phyloP scores from a whole-genome alignment of 1,284 basidiomycete genomes.

The Puccinia triticina region DNA sequence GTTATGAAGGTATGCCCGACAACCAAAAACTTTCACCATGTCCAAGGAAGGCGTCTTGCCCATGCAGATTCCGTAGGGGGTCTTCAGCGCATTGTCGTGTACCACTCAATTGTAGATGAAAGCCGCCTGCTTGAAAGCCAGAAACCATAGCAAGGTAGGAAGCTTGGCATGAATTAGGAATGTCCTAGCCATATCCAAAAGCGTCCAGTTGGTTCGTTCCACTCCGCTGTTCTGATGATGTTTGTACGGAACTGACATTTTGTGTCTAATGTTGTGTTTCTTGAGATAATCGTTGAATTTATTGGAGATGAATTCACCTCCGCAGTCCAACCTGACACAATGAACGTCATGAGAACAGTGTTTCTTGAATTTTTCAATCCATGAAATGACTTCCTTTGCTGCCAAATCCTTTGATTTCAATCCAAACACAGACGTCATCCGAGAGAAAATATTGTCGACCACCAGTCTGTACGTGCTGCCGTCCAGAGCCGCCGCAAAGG shows the following conservation, averaged over 20 bases:
- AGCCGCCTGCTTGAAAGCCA: not conserved
- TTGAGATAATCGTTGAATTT: no score
- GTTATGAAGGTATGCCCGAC: conserved; percentile 21
- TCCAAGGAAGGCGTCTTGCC: not conserved
- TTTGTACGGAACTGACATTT: conserved; percentile 11
- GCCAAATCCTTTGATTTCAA: no score
- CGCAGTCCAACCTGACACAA: no score
- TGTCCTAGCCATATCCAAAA: no score
- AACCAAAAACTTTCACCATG: not conserved
- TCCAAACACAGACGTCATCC: no score
- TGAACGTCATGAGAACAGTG: no score
- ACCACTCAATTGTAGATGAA: conserved; percentile 7
- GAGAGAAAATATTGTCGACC: no score
- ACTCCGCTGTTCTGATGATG: conserved; percentile 17
- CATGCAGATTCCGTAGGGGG: not conserved
- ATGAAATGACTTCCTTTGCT: no score
- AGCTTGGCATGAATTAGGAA: not conserved
- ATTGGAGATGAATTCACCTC: no score
- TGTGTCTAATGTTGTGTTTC: not conserved
- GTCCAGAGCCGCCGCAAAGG: no score
- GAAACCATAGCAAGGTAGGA: not conserved
- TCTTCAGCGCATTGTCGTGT: not conserved
- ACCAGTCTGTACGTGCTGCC: no score
- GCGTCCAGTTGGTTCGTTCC: conserved; percentile 11
- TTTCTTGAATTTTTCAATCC: no score